Percentiles rank a stretch among this genome's conserved stretches.
Evolutionary conservation across 2,329 filamentous ascomycete species (phyloP).

Genomic region (Eutypa lata): DNA sequence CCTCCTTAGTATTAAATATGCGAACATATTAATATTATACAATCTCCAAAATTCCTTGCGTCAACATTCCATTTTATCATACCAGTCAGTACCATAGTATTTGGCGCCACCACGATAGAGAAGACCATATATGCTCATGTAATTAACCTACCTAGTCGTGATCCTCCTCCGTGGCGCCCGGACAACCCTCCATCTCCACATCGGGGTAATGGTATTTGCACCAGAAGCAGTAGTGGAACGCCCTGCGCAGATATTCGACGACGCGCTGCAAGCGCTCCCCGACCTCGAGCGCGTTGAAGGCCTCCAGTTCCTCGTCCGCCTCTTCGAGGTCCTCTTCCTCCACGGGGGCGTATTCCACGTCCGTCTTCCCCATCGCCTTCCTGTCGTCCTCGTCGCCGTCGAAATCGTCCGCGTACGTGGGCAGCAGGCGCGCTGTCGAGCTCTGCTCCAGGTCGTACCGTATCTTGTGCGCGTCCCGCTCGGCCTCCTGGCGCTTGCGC

Average conservation of each 20-base stretch:
- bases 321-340: slow-evolving; percentile 72
- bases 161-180: slow-evolving; percentile 83
- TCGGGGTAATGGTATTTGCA: slow-evolving; percentile 83
- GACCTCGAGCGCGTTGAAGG: slow-evolving; percentile 68
- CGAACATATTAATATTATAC: no score
- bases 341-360: slow-evolving; percentile 56
- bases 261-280: slow-evolving; percentile 65
- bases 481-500: slow-evolving; percentile 64
- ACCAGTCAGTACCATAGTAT: no score
- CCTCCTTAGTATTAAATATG: neutral
- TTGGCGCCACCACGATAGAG: no score
- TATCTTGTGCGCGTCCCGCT: slow-evolving; percentile 61
- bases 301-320: slow-evolving; percentile 76
- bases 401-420: slow-evolving; percentile 65
- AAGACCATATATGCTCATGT: no score
- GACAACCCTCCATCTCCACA: slow-evolving; percentile 78
- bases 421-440: slow-evolving; percentile 49
- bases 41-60: no score
- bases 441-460: slow-evolving; percentile 65
- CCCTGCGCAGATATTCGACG: slow-evolving; percentile 66
- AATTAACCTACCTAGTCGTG: no score
- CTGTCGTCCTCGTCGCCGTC: slow-evolving; percentile 75
- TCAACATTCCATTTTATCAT: no score
- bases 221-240: slow-evolving; percentile 89
- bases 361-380: slow-evolving; percentile 60